A percentile compares a stretch with the other conserved stretches of the same genome.
Conservation (phyloP, 2,329 filamentous ascomycete species). For the Karstenula rhodostoma region DNA sequence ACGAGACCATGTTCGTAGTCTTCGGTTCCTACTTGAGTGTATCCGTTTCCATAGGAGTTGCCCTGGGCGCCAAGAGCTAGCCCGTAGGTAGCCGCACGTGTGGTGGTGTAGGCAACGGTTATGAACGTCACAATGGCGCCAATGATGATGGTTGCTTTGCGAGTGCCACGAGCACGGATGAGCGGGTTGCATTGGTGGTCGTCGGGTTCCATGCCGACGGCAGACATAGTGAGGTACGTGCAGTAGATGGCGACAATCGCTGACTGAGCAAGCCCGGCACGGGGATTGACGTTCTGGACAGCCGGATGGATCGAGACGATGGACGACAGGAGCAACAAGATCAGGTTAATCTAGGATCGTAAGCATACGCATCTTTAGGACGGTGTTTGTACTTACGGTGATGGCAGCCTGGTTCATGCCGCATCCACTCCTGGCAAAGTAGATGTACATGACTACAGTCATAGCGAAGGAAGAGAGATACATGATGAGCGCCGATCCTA, state of each 20-base stretch:
- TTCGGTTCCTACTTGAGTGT: conserved; percentile 70
- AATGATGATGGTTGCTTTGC: conserved; percentile 88
- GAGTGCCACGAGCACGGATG: conserved; percentile 82
- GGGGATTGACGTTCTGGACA: conserved; percentile 90
- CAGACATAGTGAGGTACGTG: conserved; percentile 97
- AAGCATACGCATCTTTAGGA: background rate
- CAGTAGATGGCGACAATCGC: conserved; percentile 98
- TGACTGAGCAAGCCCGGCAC: conserved; percentile 94
- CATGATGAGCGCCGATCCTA: conserved; percentile 93
- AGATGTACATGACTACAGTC: conserved; percentile 97
- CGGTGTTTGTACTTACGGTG: conserved; percentile 60
- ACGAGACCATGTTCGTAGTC: conserved; percentile 84
- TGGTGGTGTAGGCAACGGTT: conserved; percentile 97
- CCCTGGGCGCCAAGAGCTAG: conserved; percentile 74
- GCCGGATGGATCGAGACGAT: conserved; percentile 87
- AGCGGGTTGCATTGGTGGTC: conserved; percentile 94
- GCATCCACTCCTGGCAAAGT: conserved; percentile 84
- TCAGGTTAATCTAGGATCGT: conserved; percentile 72
- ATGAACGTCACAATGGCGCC: conserved; percentile 96
- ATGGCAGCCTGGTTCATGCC: conserved; percentile 97
- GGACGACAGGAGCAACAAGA: conserved; percentile 82
- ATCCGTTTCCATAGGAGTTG: conserved; percentile 61
- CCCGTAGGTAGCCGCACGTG: conserved; percentile 90
- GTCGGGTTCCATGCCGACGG: conserved; percentile 98
- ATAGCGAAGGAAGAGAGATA: conserved; percentile 89